Base-by-base conservation (phyloP, 2,329 filamentous ascomycete genomes). In the Talaromyces sp. region DNA sequence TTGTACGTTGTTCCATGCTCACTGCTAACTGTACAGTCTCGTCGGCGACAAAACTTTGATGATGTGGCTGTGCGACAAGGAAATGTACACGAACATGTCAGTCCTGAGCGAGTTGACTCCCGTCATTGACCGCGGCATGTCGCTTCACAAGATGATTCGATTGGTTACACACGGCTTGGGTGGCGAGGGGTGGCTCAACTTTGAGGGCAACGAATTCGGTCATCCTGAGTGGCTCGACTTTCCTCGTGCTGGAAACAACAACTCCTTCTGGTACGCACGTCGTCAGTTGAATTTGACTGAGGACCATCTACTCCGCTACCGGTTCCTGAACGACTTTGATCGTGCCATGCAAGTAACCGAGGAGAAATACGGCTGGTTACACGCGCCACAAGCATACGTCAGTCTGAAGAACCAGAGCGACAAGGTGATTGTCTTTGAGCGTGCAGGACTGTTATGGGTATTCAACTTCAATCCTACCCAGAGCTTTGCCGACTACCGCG, bases 171-270 rank as follows among this genome's bases (percentile, higher is more conserved):
- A 99, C 75, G 87, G 85, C 49, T 86, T 99, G 17, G 95, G 95
- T 66, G 95, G 95, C 63, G 95, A 99, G 79, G 95, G 94, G 45
- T 99, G 97, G 75, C 90, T 99, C 62, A 99, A 98, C 82, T 99
- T 99, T 72, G 93, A 97, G 80, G 95, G 95, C 67, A 99, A 99
- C 78, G 95, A 99, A 79, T 99, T 99, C 74, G 95, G 95, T 0
- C 95, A 99, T 75, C 95, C 95, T 0, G 95, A 99, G 79, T 99
- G 95, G 95, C 90, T 99, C 45, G 95, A 99, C 78, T 99, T 99
- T 79, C 95, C 95, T 3, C 91, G 95, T 61, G 92, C 89, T 73
- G 95, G 95, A 66, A 97, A 97, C 80, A 82, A 89, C 73, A 96
- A 97, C 80, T 95, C 91, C 54, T 97, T 93, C 84, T 94, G 92